Conservation (phyloP, 2,329 filamentous ascomycete species). For the Botryotinia globosa region DNA sequence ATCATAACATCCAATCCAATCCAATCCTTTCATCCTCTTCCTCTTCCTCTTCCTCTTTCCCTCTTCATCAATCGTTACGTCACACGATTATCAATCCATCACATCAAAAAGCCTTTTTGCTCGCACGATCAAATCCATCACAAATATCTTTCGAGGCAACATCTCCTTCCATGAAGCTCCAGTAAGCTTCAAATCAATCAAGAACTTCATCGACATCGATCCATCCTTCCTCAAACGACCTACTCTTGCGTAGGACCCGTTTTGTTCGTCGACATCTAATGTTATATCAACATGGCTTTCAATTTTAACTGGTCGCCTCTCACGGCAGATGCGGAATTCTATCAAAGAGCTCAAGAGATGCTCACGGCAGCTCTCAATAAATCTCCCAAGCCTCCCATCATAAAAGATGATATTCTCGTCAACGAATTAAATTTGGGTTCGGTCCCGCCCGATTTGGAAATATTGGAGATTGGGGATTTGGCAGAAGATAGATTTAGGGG, state of each 20-base stretch:
- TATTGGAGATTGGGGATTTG: constrained; percentile 94
- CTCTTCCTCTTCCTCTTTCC: background rate
- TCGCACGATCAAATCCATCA: background rate
- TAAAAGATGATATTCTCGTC: constrained; percentile 98
- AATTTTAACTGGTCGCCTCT: constrained; percentile 99
- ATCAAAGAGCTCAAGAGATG: constrained; percentile 86
- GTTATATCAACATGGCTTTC: constrained; percentile 74
- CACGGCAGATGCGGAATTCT: constrained; percentile 89
- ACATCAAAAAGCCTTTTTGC: background rate
- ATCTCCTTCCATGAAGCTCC: constrained; percentile 16
- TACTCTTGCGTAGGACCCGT: background rate
- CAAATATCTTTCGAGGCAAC: background rate
- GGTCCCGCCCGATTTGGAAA: constrained; percentile 91
- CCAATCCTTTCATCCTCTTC: background rate
- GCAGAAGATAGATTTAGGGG: constrained; percentile 95
- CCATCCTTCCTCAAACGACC: constrained; percentile 20
- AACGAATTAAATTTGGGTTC: constrained; percentile 96
- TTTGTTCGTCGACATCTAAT: constrained; percentile 29
- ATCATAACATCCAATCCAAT: background rate
- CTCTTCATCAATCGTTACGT: background rate
- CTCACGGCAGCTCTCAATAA: constrained; percentile 96
- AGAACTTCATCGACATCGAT: constrained; percentile 34
- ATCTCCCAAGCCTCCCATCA: constrained; percentile 95
- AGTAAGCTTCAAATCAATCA: background rate
- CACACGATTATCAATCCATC: background rate